These are phyloP conservation scores for Triangularia verruculosa DNA, from an alignment of 2,329 filamentous ascomycete genomes.

Conservation along the genomic window DNA sequence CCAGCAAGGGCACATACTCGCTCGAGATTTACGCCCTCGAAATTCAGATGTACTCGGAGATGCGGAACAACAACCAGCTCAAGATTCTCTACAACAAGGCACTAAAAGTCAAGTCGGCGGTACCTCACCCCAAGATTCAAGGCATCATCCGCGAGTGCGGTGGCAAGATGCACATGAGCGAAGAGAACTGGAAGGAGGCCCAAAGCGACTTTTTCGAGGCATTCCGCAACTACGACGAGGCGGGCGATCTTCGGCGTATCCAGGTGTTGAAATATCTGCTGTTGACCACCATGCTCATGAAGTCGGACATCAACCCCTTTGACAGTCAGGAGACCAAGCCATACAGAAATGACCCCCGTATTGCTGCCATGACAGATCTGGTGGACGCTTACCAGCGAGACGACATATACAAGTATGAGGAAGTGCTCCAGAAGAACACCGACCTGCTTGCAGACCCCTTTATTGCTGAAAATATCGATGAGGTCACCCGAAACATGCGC, in stretches of 20 bases:
- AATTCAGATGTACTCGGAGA: slow-evolving; percentile 98
- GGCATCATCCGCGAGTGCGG: slow-evolving; percentile 98
- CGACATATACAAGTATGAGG: slow-evolving; percentile 88
- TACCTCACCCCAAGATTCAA: slow-evolving; percentile 98
- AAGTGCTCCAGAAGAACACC: slow-evolving; percentile 79
- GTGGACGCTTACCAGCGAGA: slow-evolving; percentile 96
- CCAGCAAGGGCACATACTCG: slow-evolving; percentile 93
- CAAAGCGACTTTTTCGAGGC: slow-evolving; percentile 98
- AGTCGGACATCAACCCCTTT: slow-evolving; percentile 97
- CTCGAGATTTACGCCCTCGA: slow-evolving; percentile 95
- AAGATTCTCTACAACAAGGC: slow-evolving; percentile 91
- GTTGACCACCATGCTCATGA: slow-evolving; percentile 96
- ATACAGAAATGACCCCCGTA: slow-evolving; percentile 92
- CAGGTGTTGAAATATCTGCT: slow-evolving; percentile 97
- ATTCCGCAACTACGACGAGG: slow-evolving; percentile 98
- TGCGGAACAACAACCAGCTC: slow-evolving; percentile 93
- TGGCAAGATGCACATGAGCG: slow-evolving; percentile 99
- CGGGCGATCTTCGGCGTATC: slow-evolving; percentile 90
- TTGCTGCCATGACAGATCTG: slow-evolving; percentile 94
- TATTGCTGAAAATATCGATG: slow-evolving; percentile 98
- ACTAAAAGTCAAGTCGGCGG: slow-evolving; percentile 89
- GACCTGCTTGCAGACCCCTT: slow-evolving; percentile 90
- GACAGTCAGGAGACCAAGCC: slow-evolving; percentile 98
- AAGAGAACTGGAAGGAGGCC: slow-evolving; percentile 98
- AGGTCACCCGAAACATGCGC: slow-evolving; percentile 96